These are phyloP conservation scores for Saccharum spontaneum DNA, from an alignment of 176 grass and related monocot species.

Conservation along the genomic window DNA sequence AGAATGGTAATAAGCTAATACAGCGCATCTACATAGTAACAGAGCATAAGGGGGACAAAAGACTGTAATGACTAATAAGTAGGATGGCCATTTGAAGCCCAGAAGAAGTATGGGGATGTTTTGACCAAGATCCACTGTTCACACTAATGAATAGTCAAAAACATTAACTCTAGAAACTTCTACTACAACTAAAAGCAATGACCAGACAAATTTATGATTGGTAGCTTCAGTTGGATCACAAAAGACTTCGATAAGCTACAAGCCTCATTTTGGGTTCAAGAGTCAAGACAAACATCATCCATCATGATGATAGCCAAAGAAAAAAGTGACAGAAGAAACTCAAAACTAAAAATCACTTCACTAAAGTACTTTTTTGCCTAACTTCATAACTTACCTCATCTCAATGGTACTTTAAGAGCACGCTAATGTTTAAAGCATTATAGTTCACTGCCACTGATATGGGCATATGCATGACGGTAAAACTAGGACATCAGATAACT, in stretches of 20 bases:
- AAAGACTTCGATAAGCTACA: slow-evolving; percentile 4
- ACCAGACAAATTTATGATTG: background rate
- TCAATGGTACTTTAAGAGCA: background rate
- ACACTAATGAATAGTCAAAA: background rate
- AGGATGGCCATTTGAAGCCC: slow-evolving; percentile 10
- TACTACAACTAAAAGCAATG: background rate
- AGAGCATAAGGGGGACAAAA: background rate
- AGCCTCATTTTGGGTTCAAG: background rate
- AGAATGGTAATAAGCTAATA: slow-evolving; percentile 15
- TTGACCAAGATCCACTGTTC: background rate
- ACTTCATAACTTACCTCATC: background rate
- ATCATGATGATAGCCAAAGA: background rate
- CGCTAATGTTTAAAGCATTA: background rate
- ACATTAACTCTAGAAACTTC: background rate
- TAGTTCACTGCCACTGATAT: background rate
- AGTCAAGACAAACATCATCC: slow-evolving; percentile 10
- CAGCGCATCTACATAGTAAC: background rate
- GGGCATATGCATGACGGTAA: background rate
- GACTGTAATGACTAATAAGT: background rate
- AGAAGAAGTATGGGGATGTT: slow-evolving; percentile 15
- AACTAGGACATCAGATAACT: background rate
- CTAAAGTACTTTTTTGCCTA: slow-evolving; percentile 6
- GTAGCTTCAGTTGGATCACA: slow-evolving; percentile 18
- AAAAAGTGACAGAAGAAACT: background rate
- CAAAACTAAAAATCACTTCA: background rate